Conservation (phyloP, 2,329 filamentous ascomycete genomes). For the Elsinoe batatas region DNA sequence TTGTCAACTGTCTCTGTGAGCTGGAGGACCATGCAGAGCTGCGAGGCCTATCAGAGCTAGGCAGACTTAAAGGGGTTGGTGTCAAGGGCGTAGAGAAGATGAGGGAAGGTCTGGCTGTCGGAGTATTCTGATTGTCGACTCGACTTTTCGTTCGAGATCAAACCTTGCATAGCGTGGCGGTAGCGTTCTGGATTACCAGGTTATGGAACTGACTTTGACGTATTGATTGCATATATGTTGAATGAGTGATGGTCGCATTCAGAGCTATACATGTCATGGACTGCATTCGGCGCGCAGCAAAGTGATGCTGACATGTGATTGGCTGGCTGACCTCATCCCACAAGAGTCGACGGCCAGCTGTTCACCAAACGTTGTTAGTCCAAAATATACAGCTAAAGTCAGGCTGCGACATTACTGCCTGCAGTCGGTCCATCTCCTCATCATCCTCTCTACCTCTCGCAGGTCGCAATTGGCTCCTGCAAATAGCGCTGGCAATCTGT, state of each 20-base stretch:
- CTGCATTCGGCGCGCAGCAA: background rate
- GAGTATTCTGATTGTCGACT: slow-evolving; percentile 9
- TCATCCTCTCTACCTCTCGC: background rate
- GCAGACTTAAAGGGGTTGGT: slow-evolving; percentile 40
- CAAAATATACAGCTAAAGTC: slow-evolving; percentile 5
- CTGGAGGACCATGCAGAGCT: slow-evolving; percentile 27
- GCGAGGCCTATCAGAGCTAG: slow-evolving; percentile 33
- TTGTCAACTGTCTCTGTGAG: slow-evolving; percentile 40
- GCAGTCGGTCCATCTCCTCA: background rate
- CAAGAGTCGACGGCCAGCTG: slow-evolving; percentile 11
- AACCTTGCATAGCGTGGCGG: slow-evolving; percentile 7
- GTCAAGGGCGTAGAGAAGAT: slow-evolving; percentile 43
- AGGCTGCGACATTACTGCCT: slow-evolving; percentile 10
- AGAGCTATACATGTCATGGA: background rate
- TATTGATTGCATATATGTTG: too few relatives aligned
- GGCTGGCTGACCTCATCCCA: slow-evolving; percentile 12
- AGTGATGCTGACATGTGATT: slow-evolving; percentile 4
- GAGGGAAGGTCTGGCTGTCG: slow-evolving; percentile 31
- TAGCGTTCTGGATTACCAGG: background rate
- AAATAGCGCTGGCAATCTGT: too few relatives aligned
- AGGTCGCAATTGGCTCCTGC: background rate
- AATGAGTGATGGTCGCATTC: too few relatives aligned
- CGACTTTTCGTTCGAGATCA: background rate
- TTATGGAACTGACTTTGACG: too few relatives aligned
- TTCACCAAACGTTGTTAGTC: slow-evolving; percentile 4